Percentiles rank a stretch among this genome's conserved stretches.
Evolutionary conservation across 2,329 filamentous ascomycete species (phyloP).

Genomic region (Aspergillus sp.): DNA sequence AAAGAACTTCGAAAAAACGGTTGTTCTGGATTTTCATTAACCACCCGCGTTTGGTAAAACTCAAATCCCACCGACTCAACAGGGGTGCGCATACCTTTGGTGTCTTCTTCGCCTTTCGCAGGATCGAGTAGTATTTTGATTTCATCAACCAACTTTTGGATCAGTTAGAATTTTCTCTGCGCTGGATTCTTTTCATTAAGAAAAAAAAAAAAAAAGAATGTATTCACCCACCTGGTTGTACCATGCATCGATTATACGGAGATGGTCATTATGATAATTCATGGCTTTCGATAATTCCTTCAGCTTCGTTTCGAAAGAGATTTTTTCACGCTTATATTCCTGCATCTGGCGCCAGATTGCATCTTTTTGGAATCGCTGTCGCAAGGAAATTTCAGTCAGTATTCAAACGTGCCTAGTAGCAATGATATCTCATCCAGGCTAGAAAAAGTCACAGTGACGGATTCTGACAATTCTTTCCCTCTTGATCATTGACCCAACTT

Average conservation of each 20-base stretch:
- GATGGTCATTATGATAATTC: constrained; percentile 81
- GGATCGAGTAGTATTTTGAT: constrained; percentile 35
- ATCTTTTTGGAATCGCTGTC: constrained; percentile 84
- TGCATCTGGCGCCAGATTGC: constrained; percentile 96
- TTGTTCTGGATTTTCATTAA: constrained; percentile 11
- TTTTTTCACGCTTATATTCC: constrained; percentile 89
- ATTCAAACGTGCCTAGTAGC: constrained; percentile 24
- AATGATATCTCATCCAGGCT: not conserved
- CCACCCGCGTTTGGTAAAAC: not conserved
- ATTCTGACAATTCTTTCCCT: too few species aligned
- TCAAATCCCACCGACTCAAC: not conserved
- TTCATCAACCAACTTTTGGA: constrained; percentile 36
- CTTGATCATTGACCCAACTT: constrained; percentile 35
- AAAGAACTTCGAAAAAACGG: constrained; percentile 45
- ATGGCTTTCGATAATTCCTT: constrained; percentile 71
- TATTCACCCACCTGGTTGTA: constrained; percentile 68
- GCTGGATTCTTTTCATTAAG: not conserved
- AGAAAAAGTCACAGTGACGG: too few species aligned
- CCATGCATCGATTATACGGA: constrained; percentile 86
- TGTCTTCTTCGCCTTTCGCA: constrained; percentile 13
- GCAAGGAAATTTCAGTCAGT: constrained; percentile 15
- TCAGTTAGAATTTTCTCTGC: constrained; percentile 6
- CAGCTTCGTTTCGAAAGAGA: constrained; percentile 69
- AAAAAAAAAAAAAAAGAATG: too few species aligned
- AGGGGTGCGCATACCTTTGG: constrained; percentile 19